Evolutionary conservation across 2,329 filamentous ascomycete species (phyloP), one percentile per base, ranked within the genome.

Genomic region (Coleophoma cylindrospora): DNA sequence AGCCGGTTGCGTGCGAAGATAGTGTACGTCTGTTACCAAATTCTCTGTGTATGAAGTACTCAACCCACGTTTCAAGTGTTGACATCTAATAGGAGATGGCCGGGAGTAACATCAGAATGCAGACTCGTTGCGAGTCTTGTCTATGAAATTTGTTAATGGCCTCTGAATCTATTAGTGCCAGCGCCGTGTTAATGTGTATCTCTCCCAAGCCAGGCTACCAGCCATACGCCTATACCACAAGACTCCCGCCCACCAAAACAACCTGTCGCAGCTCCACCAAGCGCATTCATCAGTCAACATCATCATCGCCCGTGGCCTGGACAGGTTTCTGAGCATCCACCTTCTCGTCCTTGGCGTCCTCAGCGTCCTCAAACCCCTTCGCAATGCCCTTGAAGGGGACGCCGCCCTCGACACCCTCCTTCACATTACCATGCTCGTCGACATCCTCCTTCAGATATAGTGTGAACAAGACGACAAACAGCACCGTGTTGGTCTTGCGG

Each of bases 401-500:
- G 1, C 62, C 63, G 3, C 56, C 61, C 48, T 62, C 59, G 8
- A 64, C 59, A 19, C 63, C 64, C 10, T 57, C 56, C 51, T 79
- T 82, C 9, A 83, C 62, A 1, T 72, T 73, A 1, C 80, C 81
- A 46, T 83, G 74, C 52, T 82, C 77, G 55, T 81, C 75, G 34
- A 84, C 70, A 54, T 86, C 76, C 43, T 88, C 83, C 49, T 81
- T 83, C 9, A 85, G 78, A 52, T 94, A 76, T 4, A 96, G 74
- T 15, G 84, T 86, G 66, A 97, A 92, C 5, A 90, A 70, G 14
- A 97, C 75, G 43, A 92, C 89, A 32, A 96, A 81, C 60, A 96
- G 89, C 14, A 89, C 78, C 34, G 88, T 79, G 44, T 80, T 80
- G 0, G 88, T 92, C 19, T 75, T 69, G 53, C 81, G 82, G 68